A percentile compares a stretch with the other conserved stretches of the same genome.
phyloP scores from a whole-genome alignment of 2,329 filamentous ascomycete species.

The Aspergillus sp. region DNA sequence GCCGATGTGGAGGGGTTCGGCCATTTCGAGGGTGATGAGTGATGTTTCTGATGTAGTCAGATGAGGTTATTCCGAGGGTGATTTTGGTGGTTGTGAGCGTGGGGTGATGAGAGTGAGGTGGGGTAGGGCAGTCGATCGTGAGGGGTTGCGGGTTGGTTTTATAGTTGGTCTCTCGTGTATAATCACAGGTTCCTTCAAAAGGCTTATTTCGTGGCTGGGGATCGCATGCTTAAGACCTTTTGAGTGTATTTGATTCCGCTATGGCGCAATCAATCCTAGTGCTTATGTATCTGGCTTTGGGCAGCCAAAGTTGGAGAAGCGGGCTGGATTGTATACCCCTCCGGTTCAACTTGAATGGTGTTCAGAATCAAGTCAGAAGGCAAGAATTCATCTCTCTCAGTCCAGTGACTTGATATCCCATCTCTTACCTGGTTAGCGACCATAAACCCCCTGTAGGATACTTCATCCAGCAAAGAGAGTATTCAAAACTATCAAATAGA shows the following conservation, averaged over 20 bases:
- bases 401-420: not conserved
- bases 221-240: not conserved
- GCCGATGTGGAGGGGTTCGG: conserved; percentile 2
- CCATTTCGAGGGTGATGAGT: not conserved
- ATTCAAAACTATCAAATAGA: not conserved
- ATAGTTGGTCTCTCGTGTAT: not conserved
- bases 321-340: not conserved
- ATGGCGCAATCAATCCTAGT: not conserved
- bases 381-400: not conserved
- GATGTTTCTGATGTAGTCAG: too few species aligned
- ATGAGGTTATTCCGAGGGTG: not conserved
- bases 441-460: not conserved
- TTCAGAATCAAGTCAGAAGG: not conserved
- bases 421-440: not conserved
- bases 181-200: not conserved
- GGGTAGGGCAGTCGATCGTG: not conserved
- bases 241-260: not conserved
- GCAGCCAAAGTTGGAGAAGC: not conserved
- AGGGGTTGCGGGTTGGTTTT: not conserved
- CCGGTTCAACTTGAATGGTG: not conserved
- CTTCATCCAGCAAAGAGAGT: not conserved
- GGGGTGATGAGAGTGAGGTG: not conserved
- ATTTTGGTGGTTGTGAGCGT: not conserved
- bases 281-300: not conserved
- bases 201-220: not conserved